Evolutionary conservation across 352 stramenopile genomes (phyloP), one percentile per base, ranked within the genome.

Genomic region (Phytopythium cucurbitacearum): DNA sequence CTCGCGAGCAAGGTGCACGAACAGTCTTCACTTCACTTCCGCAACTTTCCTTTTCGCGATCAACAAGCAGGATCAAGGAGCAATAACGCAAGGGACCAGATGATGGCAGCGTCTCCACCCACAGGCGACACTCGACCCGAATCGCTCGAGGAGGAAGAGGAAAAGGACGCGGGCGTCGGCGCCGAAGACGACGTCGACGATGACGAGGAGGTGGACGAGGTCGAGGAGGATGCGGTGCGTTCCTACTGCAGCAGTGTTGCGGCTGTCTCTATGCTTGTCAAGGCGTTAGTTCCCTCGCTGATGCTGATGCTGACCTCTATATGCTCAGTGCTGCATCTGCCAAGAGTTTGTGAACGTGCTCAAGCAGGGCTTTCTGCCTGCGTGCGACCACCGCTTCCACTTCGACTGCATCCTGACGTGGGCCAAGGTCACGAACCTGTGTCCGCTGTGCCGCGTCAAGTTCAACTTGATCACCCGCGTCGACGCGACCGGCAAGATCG

Each of bases 391-490:
- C 53, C 73, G 70, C n/a, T 94, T 94, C 68, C 84, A 94, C 64
- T 92, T 82, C 39, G 69, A 92, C 41, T 94, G 84, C 59, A 92
- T 94, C 51, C 48, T 90, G 28, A 65, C 80, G 33, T 94, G 84
- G 84, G 64, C 84, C 37, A 85, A 88, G 49, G 77, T 92, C 16
- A 92, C 84, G 13, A 94, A 94, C 51, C 54, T 91, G 13, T 94
- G 84, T 65, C 84, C 84, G 49, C 62, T 94, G 1, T 94, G 84
- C 62, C 91, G 91, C 67, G 67, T 61, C 49, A 73, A 83, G 50
- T 94, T 94, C 55, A 67, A 74, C n/a, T 6, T 49, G 0, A 65
- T 94, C 40, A 73, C 71, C 6, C 67, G 66, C 13, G 58, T 71
- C 13, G 67, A 89, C 36, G 65, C 51, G 0, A 21, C 59, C 2